These are phyloP conservation scores for Cystofilobasidium capitatum DNA, from an alignment of 768 basidiomycete genomes.

Conservation along the genomic window DNA sequence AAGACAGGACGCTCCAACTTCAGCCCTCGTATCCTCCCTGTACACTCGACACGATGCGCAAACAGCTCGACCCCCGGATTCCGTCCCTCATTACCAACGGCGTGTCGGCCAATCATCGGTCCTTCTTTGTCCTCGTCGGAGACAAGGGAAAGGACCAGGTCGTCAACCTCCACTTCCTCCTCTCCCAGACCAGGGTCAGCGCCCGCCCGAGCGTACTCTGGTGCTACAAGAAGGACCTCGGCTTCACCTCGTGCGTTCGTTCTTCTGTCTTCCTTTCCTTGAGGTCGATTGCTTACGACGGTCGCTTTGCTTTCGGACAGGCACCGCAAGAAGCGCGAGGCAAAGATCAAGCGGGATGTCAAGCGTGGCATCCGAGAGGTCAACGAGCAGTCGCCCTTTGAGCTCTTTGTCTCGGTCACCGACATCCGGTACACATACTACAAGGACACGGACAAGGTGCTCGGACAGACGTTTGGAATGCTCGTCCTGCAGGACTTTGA, in stretches of 20 bases:
- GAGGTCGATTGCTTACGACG: no score
- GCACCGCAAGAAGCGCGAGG: conserved; percentile 93
- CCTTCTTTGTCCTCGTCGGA: conserved; percentile 92
- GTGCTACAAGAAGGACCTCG: conserved; percentile 98
- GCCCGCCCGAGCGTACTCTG: conserved; percentile 85
- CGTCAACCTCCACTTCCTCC: conserved; percentile 88
- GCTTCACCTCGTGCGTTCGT: conserved; percentile 70
- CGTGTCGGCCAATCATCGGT: conserved; percentile 84
- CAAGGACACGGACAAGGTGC: conserved; percentile 91
- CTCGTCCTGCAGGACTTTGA: conserved; percentile 95
- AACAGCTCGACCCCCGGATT: conserved; percentile 75
- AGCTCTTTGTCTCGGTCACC: conserved; percentile 96
- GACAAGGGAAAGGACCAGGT: conserved; percentile 90
- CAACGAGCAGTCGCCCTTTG: conserved; percentile 93
- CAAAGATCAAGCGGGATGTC: conserved; percentile 90
- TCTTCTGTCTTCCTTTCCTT: background rate
- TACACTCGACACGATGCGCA: conserved; percentile 35
- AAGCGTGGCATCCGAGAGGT: conserved; percentile 87
- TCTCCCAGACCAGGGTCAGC: conserved; percentile 82
- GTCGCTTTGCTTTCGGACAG: conserved; percentile 43
- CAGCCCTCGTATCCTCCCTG: background rate
- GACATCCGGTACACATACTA: conserved; percentile 99
- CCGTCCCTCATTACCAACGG: conserved; percentile 85
- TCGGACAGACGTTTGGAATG: conserved; percentile 97
- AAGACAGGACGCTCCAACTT: no score